Evolutionary conservation across 1,284 basidiomycete species (phyloP).

Genomic region (Grifola frondosa): DNA sequence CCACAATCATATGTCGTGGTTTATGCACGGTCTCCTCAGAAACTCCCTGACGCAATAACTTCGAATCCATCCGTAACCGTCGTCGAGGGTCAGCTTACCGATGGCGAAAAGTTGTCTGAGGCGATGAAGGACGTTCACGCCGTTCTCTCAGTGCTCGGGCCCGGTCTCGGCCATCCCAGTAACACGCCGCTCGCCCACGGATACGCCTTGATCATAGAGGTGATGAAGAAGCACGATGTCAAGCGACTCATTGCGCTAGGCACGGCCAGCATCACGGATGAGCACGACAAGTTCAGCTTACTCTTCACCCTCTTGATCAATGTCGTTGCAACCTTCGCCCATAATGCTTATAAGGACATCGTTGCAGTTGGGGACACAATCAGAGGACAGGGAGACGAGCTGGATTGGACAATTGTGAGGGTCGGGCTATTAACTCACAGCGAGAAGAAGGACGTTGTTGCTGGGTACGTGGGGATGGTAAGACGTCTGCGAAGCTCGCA

Average conservation of each 20-base stretch:
- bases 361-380: constrained; percentile 56
- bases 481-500: constrained; percentile 44
- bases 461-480: constrained; percentile 64
- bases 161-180: constrained; percentile 42
- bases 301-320: constrained; percentile 45
- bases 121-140: constrained; percentile 59
- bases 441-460: constrained; percentile 43
- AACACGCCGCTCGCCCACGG: constrained; percentile 60
- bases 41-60: constrained; percentile 52
- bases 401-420: constrained; percentile 68
- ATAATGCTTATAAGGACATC: constrained; percentile 45
- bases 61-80: constrained; percentile 45
- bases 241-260: constrained; percentile 64
- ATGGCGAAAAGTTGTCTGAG: constrained; percentile 44
- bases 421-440: constrained; percentile 58
- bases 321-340: constrained; percentile 37
- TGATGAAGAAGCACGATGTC: constrained; percentile 51
- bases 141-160: constrained; percentile 67
- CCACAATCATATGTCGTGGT: constrained; percentile 49
- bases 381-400: constrained; percentile 42
- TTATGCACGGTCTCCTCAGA: constrained; percentile 61
- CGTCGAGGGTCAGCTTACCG: constrained; percentile 54
- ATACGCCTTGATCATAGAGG: constrained; percentile 51
- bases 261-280: constrained; percentile 62
- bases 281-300: constrained; percentile 53